phyloP scores from a whole-genome alignment of 192 early-diverging fungal genomes.

The Pilaira anomala region DNA sequence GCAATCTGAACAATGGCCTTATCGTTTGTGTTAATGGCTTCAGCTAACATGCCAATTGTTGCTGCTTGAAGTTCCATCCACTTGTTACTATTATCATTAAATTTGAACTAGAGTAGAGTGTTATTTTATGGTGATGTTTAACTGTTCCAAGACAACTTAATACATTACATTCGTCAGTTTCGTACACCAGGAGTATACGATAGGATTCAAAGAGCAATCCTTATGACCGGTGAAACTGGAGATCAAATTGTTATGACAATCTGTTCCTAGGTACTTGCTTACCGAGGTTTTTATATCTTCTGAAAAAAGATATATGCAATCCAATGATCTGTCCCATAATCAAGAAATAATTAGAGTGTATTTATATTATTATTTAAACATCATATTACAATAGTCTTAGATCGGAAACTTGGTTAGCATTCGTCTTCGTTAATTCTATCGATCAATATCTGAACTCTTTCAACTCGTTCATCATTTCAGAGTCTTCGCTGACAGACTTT shows the following conservation, averaged over 20 bases:
- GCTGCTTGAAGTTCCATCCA: no score
- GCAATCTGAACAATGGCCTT: no score
- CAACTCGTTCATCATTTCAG: background rate
- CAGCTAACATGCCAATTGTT: no score
- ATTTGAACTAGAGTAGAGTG: no score
- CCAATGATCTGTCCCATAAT: background rate
- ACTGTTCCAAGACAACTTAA: background rate
- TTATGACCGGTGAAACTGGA: background rate
- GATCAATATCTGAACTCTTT: background rate
- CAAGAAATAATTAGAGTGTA: background rate
- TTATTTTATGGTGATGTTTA: no score
- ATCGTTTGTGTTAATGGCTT: no score
- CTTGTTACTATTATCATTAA: no score
- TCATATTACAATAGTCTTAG: background rate
- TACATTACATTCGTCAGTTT: conserved; percentile 4
- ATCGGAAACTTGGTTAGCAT: conserved; percentile 6
- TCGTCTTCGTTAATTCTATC: background rate
- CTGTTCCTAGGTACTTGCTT: conserved; percentile 4
- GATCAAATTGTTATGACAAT: background rate
- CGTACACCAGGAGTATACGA: background rate
- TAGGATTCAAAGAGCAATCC: background rate
- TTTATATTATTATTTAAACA: background rate
- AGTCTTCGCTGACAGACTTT: no score
- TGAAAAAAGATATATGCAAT: conserved; percentile 12
- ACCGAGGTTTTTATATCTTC: background rate